Evolutionary conservation across 768 basidiomycete genomes (phyloP), one percentile per base, ranked within the genome.

Genomic region (Pleurotus salmoneostramineus): DNA sequence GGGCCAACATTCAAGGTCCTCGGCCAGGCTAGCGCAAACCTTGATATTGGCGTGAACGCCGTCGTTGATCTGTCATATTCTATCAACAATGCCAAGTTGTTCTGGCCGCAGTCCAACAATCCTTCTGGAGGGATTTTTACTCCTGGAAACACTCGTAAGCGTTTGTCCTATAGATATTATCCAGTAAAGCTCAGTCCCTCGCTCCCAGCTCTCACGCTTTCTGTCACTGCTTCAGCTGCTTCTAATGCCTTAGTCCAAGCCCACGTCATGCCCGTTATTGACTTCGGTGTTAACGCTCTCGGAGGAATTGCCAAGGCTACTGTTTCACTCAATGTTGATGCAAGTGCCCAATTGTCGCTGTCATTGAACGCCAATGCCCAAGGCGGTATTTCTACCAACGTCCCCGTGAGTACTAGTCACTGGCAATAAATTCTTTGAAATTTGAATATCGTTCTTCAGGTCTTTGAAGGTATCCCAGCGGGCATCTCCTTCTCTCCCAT

Each of bases 1-100:
- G 78, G 76, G 4, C 75, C 78, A 5, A 67, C 68, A 1, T 77
- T 77, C 69, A 62, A 71, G 37, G 62, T 78, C 48, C 58, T 66
- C 12, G 76, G 63, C 0, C 61, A 68, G 52, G 68, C 64, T 0
- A 60, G 35, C 0, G 70, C 69, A 0, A 58, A 37, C 14, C 58
- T 78, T 14, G 74, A 72, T 34, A 60, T 75, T 31, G 62, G 70
- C 46, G 63, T 73, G 36, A 65, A 72, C 60, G 49, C 72, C 37
- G 67, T 43, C 5, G 69, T 75, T 45, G 69, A 65, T 21, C 56
- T 77, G 10, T 64, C 64, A 0, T 77, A 75, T 65, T 63, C 48
- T 31, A 59, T 76, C 49, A 54, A 57, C 43, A 63, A 66, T 27
- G 67, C 71, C n/a, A 66, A 71, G 59, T 61, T 75, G 21, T 67